phyloP scores from a whole-genome alignment of 768 basidiomycete genomes.

The Kwoniella pini region DNA sequence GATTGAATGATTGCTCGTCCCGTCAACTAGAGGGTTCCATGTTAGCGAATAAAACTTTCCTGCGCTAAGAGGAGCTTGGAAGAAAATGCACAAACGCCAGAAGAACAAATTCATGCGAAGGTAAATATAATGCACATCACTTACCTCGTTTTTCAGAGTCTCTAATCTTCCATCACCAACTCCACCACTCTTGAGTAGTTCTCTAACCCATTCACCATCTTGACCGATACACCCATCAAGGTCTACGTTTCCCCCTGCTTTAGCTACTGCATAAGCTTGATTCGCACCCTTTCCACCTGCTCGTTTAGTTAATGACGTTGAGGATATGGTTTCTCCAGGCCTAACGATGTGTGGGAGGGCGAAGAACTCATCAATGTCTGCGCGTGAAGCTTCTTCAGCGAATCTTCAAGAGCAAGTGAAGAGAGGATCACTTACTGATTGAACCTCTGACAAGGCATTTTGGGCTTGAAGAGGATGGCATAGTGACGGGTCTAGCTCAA shows the following conservation, averaged over 20 bases:
- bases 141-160: slow-evolving; percentile 40
- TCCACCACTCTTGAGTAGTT: slow-evolving; percentile 42
- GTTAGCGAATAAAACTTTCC: no score
- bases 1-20: slow-evolving; percentile 58
- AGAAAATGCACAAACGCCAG: no score
- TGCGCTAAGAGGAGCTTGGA: neutral
- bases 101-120: no score
- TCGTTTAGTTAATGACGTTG: slow-evolving; percentile 46
- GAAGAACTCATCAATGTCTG: slow-evolving; percentile 56
- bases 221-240: slow-evolving; percentile 53
- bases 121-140: no score
- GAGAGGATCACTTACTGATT: slow-evolving; percentile 40
- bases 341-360: slow-evolving; percentile 47
- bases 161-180: slow-evolving; percentile 43
- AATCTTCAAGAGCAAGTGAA: no score
- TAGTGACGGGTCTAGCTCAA: neutral
- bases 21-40: no score
- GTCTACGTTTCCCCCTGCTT: slow-evolving; percentile 47
- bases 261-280: slow-evolving; percentile 55
- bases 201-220: slow-evolving; percentile 49
- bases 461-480: slow-evolving; percentile 4
- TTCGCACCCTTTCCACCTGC: slow-evolving; percentile 59
- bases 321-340: slow-evolving; percentile 57
- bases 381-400: no score
- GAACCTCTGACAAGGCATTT: slow-evolving; percentile 50